These are phyloP conservation scores for Cyanodermella asteris DNA, from an alignment of 2,329 filamentous ascomycete species.

Conservation along the genomic window DNA sequence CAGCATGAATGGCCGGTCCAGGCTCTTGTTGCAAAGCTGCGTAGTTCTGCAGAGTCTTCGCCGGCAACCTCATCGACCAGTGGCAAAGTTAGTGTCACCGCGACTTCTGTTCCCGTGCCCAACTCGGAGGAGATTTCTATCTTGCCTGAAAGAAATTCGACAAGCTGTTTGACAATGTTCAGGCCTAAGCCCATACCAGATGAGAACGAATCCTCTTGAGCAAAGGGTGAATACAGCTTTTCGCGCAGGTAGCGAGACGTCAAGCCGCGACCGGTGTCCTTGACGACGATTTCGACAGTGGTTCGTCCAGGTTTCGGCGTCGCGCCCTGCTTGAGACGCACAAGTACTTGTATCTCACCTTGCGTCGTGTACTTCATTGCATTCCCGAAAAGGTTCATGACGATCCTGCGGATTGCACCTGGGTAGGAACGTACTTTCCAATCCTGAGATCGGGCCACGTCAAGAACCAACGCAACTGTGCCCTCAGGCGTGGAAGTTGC, in stretches of 20 bases:
- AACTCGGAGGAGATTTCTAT: constrained; percentile 33
- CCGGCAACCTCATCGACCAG: too few relatives aligned
- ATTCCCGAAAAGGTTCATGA: constrained; percentile 26
- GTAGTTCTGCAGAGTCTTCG: too few relatives aligned
- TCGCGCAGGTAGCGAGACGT: constrained; percentile 36
- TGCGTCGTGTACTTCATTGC: constrained; percentile 23
- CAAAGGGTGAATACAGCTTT: constrained; percentile 32
- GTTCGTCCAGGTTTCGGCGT: constrained; percentile 6
- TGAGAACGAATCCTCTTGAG: not conserved
- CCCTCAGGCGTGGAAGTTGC: not conserved
- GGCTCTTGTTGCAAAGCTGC: too few relatives aligned
- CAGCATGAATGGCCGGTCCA: too few relatives aligned
- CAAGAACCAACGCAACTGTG: constrained; percentile 1
- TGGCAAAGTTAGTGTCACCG: constrained; percentile 24
- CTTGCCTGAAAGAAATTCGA: constrained; percentile 33
- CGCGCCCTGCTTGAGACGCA: constrained; percentile 7
- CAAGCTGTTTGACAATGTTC: constrained; percentile 36
- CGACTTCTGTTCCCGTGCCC: constrained; percentile 33
- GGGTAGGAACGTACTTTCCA: constrained; percentile 21
- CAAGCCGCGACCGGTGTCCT: constrained; percentile 45
- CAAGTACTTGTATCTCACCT: constrained; percentile 18
- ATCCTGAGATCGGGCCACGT: constrained; percentile 7
- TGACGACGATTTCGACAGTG: constrained; percentile 21
- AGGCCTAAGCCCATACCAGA: constrained; percentile 27
- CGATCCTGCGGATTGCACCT: constrained; percentile 19